phyloP scores from a whole-genome alignment of 2,329 filamentous ascomycete species.

The Chaetothyriales sp. region DNA sequence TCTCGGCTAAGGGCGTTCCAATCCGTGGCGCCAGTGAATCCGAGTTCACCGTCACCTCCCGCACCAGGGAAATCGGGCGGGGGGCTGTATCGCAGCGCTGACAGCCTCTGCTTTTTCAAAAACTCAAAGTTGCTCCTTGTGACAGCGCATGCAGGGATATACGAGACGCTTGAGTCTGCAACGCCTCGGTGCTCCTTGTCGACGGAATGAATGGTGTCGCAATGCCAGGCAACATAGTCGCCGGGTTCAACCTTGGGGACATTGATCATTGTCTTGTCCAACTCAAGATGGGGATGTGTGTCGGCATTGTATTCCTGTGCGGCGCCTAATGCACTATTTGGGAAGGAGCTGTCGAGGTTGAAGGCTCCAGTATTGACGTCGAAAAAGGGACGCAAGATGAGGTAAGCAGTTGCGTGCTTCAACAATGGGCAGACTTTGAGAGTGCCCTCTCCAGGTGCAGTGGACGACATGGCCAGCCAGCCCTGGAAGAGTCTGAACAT shows the following conservation, averaged over 20 bases:
- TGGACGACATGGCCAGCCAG: slow-evolving; percentile 69
- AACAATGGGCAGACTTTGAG: slow-evolving; percentile 70
- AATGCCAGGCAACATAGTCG: slow-evolving; percentile 54
- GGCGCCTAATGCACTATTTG: slow-evolving; percentile 55
- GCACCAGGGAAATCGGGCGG: slow-evolving; percentile 57
- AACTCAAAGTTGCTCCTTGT: slow-evolving; percentile 63
- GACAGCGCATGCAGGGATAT: slow-evolving; percentile 75
- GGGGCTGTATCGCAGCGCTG: slow-evolving; percentile 54
- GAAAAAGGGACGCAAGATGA: slow-evolving; percentile 76
- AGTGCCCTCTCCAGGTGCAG: slow-evolving; percentile 61
- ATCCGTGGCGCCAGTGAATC: slow-evolving; percentile 27
- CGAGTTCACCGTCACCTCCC: slow-evolving; percentile 29
- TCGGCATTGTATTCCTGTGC: slow-evolving; percentile 53
- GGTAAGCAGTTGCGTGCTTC: slow-evolving; percentile 62
- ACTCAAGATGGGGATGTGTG: slow-evolving; percentile 57
- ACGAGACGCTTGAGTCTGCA: slow-evolving; percentile 68
- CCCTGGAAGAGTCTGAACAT: slow-evolving; percentile 86
- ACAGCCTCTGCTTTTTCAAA: slow-evolving; percentile 54
- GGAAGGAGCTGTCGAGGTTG: slow-evolving; percentile 40
- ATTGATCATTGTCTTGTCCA: slow-evolving; percentile 57
- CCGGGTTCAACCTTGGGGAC: slow-evolving; percentile 56
- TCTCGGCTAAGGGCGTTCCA: slow-evolving; percentile 30
- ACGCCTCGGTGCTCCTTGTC: slow-evolving; percentile 62
- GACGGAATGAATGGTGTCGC: slow-evolving; percentile 57
- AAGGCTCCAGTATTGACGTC: slow-evolving; percentile 35